phyloP scores from a whole-genome alignment of 1,284 basidiomycete genomes.

The Papiliotrema terrestris region DNA sequence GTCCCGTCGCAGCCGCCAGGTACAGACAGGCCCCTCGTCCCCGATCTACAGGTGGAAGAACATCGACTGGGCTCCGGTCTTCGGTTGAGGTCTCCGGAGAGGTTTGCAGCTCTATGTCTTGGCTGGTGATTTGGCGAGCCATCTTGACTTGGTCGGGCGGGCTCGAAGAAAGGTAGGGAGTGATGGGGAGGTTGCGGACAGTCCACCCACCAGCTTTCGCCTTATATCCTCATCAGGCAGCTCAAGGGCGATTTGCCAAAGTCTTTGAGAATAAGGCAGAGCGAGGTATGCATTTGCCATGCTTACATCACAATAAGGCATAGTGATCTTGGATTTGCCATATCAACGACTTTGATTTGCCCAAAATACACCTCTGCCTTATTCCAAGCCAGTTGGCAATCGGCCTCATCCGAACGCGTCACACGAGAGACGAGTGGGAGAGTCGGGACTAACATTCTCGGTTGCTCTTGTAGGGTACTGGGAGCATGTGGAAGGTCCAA shows the following conservation, averaged over 20 bases:
- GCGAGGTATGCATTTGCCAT: no score
- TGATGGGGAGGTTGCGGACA: background rate
- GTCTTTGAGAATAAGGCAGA: no score
- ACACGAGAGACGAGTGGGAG: background rate
- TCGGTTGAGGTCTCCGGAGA: background rate
- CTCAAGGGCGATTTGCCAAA: background rate
- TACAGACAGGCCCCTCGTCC: conserved; percentile 26
- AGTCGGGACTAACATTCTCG: no score
- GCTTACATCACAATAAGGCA: no score
- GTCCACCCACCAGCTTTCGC: background rate
- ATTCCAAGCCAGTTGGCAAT: background rate
- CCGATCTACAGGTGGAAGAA: conserved; percentile 20
- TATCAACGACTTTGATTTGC: background rate
- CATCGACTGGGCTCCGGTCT: background rate
- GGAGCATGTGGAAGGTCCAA: no score
- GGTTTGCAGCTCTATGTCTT: background rate
- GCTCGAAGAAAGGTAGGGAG: background rate
- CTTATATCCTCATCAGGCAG: background rate
- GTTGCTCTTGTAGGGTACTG: no score
- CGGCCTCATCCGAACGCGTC: background rate
- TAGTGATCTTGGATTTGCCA: background rate
- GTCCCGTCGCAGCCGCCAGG: conserved; percentile 17
- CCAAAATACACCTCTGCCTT: background rate
- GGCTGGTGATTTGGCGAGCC: background rate
- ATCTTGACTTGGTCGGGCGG: no score